Evolutionary conservation across 441 rosid genomes (phyloP).

Genomic region (Pelargonium cotyledonis): DNA sequence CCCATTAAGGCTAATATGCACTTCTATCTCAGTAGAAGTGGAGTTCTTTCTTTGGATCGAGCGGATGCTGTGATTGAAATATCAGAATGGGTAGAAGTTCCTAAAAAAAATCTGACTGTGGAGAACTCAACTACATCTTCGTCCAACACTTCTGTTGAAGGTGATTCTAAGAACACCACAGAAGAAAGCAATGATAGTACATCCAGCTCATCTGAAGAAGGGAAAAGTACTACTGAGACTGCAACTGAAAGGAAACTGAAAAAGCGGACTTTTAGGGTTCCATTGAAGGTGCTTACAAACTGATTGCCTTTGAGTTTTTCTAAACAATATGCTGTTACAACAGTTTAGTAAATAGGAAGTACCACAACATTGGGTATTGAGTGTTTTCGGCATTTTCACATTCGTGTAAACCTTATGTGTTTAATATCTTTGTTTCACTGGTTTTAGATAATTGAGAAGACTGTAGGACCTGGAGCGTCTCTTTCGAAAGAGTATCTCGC

Average conservation of each 20-base stretch:
- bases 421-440: conserved; percentile 14
- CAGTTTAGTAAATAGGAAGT: too few species aligned
- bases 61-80: conserved; percentile 92
- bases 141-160: conserved; percentile 44
- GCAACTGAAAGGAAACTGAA: conserved; percentile 75
- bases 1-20: conserved; percentile 91
- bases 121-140: conserved; percentile 58
- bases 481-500: conserved; percentile 53
- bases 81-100: conserved; percentile 95
- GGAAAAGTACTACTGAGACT: conserved; percentile 29
- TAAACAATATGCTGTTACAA: too few species aligned
- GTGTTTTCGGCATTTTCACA: background rate
- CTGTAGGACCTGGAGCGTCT: conserved; percentile 71
- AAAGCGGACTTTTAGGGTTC: conserved; percentile 72
- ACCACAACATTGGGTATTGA: too few species aligned
- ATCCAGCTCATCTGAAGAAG: conserved; percentile 3
- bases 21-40: conserved; percentile 91
- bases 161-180: conserved; percentile 36
- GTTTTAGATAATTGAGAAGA: conserved; percentile 69
- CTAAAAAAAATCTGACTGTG: conserved; percentile 57
- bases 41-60: conserved; percentile 79
- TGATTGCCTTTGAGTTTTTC: background rate
- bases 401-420: background rate
- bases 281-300: conserved; percentile 57
- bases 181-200: conserved; percentile 41